phyloP scores from a whole-genome alignment of 78 protist species.

The Creolimax fragrantissima region DNA sequence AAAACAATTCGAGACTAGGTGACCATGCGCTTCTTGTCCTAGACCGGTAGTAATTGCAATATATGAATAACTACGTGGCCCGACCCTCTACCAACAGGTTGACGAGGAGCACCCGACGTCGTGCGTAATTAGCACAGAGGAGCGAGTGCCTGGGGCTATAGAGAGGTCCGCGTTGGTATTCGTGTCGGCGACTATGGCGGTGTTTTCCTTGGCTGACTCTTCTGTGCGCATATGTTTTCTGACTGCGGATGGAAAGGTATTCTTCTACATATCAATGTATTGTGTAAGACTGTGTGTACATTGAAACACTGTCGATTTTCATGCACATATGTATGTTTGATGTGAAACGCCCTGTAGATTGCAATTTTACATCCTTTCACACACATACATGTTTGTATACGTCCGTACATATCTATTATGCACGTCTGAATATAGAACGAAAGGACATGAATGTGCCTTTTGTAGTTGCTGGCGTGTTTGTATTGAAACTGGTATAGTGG shows the following conservation, averaged over 20 bases:
- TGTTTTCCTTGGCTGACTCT: neutral
- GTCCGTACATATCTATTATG: neutral
- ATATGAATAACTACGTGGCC: too few species aligned
- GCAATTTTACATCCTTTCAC: neutral
- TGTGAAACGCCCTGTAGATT: too few species aligned
- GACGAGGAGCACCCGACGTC: neutral
- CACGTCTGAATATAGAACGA: neutral
- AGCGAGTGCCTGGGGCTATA: neutral
- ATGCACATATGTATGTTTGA: too few species aligned
- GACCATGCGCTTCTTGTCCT: too few species aligned
- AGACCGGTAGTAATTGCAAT: too few species aligned
- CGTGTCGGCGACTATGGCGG: neutral
- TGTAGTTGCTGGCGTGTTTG: too few species aligned
- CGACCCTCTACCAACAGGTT: neutral
- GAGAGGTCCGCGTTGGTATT: neutral
- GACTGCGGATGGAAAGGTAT: neutral
- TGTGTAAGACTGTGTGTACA: too few species aligned
- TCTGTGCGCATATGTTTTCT: neutral
- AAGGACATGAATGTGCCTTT: too few species aligned
- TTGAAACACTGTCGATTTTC: too few species aligned
- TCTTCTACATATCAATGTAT: too few species aligned
- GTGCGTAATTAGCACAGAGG: neutral
- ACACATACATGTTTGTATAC: neutral
- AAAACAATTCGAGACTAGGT: too few species aligned
- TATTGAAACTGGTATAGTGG: too few species aligned